These are phyloP conservation scores for Lentinula edodes DNA, from an alignment of 768 basidiomycete species.

Conservation along the genomic window DNA sequence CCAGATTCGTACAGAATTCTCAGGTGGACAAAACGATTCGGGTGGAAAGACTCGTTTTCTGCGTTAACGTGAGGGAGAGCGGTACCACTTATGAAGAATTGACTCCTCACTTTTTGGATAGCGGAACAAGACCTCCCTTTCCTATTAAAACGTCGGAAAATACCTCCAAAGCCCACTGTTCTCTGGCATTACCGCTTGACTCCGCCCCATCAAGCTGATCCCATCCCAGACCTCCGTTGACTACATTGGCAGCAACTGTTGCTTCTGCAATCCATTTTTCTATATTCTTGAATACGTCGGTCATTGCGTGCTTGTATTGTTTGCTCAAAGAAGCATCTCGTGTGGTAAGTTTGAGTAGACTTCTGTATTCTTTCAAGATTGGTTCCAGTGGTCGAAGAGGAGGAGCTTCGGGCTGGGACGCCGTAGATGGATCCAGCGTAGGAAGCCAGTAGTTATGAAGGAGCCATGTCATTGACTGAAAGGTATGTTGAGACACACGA, in stretches of 20 bases:
- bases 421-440: conserved; percentile 51
- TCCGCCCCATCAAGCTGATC: conserved; percentile 19
- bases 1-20: conserved; percentile 59
- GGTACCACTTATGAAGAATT: conserved; percentile 39
- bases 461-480: conserved; percentile 78
- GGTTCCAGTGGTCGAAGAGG: conserved; percentile 57
- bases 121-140: conserved; percentile 72
- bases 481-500: background rate
- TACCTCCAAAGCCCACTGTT: conserved; percentile 62
- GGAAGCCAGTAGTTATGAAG: conserved; percentile 82
- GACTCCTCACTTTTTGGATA: conserved; percentile 69
- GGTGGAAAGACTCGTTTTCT: conserved; percentile 52
- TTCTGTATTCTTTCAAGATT: conserved; percentile 70
- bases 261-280: conserved; percentile 81
- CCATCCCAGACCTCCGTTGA: conserved; percentile 46
- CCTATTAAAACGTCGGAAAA: conserved; percentile 65
- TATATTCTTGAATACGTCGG: conserved; percentile 48
- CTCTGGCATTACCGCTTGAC: conserved; percentile 43
- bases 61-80: conserved; percentile 32
- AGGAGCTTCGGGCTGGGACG: conserved; percentile 22
- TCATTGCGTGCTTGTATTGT: conserved; percentile 45
- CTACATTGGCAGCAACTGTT: conserved; percentile 51
- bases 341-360: conserved; percentile 51
- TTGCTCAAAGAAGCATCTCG: conserved; percentile 60
- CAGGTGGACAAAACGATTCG: conserved; percentile 43